Conservation (phyloP, 352 stramenopile genomes). For the Globisporangium cylindrosporum region DNA sequence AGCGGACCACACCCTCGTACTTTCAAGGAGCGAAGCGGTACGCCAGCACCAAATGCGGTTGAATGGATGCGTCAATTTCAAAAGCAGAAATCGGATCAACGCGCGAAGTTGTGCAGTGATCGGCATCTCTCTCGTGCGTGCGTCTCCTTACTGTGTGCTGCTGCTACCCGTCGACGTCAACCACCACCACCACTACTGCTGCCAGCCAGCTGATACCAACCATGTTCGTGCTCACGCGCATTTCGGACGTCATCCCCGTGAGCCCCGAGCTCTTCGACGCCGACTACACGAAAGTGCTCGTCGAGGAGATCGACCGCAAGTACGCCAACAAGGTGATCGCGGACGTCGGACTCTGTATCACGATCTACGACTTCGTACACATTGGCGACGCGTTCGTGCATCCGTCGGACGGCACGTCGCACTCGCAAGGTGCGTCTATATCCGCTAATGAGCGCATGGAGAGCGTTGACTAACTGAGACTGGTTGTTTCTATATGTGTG, state of each 20-base stretch:
- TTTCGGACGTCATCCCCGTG: conserved; percentile 86
- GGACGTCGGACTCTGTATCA: conserved; percentile 85
- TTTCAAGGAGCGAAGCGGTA: neutral
- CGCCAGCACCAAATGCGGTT: neutral
- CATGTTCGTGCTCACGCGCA: conserved; percentile 85
- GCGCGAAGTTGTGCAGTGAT: neutral
- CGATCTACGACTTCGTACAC: conserved; percentile 88
- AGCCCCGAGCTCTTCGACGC: conserved; percentile 74
- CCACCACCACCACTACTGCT: neutral
- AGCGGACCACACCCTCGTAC: neutral
- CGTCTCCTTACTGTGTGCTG: neutral
- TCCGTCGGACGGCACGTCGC: conserved; percentile 80
- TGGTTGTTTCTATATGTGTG: neutral
- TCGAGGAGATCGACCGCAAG: conserved; percentile 89
- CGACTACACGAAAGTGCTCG: conserved; percentile 82
- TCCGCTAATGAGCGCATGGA: neutral
- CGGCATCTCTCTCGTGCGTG: neutral
- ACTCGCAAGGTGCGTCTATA: conserved; percentile 58
- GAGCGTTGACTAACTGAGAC: neutral
- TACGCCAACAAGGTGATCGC: conserved; percentile 90
- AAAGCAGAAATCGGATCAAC: neutral
- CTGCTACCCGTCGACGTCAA: neutral
- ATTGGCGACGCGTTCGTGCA: conserved; percentile 85
- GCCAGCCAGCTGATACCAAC: neutral
- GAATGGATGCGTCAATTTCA: neutral